Base-by-base conservation (phyloP, 306 rosid genomes). In the Vicia faba region DNA sequence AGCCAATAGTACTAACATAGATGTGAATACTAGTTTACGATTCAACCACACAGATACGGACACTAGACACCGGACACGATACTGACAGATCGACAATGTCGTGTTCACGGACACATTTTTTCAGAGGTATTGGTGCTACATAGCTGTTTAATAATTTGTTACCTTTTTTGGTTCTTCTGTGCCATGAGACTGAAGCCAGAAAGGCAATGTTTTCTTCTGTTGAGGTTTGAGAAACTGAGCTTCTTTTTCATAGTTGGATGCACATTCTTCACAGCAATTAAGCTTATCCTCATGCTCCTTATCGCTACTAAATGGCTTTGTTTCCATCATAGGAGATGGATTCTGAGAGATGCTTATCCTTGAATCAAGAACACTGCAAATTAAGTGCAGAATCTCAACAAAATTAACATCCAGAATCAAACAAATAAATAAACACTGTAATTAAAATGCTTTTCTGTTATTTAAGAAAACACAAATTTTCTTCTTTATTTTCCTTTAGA, bases 151-250 rank as follows among this genome's bases (percentile, higher is more conserved):
- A 61, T 36, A 15, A 59, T 68, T 79, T 69, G 55, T 26, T 75
- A 92, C 98, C 98, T 86, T 86, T 23, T 80, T 95, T 66, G 72
- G 78, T 57, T 68, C 59, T 78, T 86, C 77, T 1, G 85, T 65
- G 73, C 74, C 84, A 57, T 84, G 88, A 55, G 91, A 84, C 75
- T 84, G 99, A 71, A 95, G 92, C 99, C 99, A 95, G 66, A 88
- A 69, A 70, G 97, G 97, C 79, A 95, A 63, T 61, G 73, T 76
- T 61, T 85, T 90, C 41, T 84, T 87, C 71, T 85, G 89, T 72
- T 75, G 79, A 45, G 95, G 82, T 72, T 79, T 85, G 66, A 86
- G 69, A 80, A 78, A 55, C 8, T 84, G 86, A 66, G 86, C 86
- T 75, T 90, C 99, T 69, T 91, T 91, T 48, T 88, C 95, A 65